phyloP scores from a whole-genome alignment of 257 asterid genomes.

The Anisodus tanguticus region DNA sequence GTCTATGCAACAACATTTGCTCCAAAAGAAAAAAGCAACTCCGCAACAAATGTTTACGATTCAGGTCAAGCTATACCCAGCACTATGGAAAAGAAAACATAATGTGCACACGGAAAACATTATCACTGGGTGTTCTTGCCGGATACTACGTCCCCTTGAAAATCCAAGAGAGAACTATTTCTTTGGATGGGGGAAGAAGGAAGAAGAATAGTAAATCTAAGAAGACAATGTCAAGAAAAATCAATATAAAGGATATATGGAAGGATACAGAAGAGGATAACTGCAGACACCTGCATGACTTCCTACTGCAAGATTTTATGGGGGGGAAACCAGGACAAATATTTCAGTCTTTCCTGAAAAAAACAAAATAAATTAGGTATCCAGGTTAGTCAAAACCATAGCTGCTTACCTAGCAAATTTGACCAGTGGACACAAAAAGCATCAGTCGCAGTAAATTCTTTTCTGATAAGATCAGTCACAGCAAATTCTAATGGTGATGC shows the following conservation, averaged over 20 bases:
- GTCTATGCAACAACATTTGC: neutral
- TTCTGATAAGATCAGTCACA: conserved; percentile 26
- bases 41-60: neutral
- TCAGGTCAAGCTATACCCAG: conserved; percentile 1
- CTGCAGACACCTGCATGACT: conserved; percentile 57
- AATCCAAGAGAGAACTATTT: neutral
- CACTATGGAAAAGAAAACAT: neutral
- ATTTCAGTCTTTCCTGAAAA: conserved; percentile 35
- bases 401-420: conserved; percentile 49
- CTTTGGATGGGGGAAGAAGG: conserved; percentile 9
- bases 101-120: conserved; percentile 10
- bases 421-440: conserved; percentile 27
- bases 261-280: conserved; percentile 76
- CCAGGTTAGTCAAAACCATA: conserved; percentile 29
- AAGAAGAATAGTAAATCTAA: neutral
- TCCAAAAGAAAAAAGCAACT: neutral
- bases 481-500: conserved; percentile 20
- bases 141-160: neutral
- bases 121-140: neutral
- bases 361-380: conserved; percentile 23
- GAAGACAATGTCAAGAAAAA: conserved; percentile 22
- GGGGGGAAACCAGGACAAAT: conserved; percentile 27
- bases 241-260: conserved; percentile 69
- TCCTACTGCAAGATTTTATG: conserved; percentile 58
- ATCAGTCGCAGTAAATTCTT: conserved; percentile 25